Conservation (phyloP, 768 basidiomycete genomes). For the Leccinum truebloodii region DNA sequence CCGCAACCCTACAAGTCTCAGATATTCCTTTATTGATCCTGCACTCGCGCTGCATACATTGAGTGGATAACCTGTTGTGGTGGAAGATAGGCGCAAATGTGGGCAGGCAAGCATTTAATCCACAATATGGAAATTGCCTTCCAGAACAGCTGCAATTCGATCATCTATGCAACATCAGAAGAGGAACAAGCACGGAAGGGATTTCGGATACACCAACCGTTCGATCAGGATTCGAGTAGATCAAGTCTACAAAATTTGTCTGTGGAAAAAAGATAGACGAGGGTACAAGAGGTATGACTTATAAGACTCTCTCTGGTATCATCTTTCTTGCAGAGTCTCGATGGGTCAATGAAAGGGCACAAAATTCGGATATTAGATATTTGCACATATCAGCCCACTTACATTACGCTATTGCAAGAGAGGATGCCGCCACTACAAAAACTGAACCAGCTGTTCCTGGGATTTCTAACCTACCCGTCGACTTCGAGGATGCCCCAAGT, state of each 20-base stretch:
- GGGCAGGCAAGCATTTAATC: not conserved
- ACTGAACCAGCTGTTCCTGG: not conserved
- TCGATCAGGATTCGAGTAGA: not conserved
- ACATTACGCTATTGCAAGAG: not conserved
- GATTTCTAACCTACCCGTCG: not conserved
- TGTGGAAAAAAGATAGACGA: too few species aligned
- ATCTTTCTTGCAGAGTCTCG: too few species aligned
- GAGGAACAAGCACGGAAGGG: not conserved
- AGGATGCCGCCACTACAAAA: not conserved
- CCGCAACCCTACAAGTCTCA: not conserved
- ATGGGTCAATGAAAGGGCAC: not conserved
- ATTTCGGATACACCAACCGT: not conserved
- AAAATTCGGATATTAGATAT: not conserved
- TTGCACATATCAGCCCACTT: not conserved
- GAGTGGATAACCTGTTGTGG: not conserved
- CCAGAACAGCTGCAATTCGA: not conserved
- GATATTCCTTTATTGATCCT: not conserved
- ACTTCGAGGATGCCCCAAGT: constrained; percentile 5
- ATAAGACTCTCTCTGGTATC: too few species aligned
- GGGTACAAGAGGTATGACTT: too few species aligned
- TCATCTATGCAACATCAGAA: not conserved
- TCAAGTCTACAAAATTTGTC: too few species aligned
- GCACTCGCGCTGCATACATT: not conserved
- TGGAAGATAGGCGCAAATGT: not conserved
- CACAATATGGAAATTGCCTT: not conserved